Percentiles rank a stretch among this genome's conserved stretches.
phyloP scores from a whole-genome alignment of 495 filamentous ascomycete species.

The Aspergillus sparsus region DNA sequence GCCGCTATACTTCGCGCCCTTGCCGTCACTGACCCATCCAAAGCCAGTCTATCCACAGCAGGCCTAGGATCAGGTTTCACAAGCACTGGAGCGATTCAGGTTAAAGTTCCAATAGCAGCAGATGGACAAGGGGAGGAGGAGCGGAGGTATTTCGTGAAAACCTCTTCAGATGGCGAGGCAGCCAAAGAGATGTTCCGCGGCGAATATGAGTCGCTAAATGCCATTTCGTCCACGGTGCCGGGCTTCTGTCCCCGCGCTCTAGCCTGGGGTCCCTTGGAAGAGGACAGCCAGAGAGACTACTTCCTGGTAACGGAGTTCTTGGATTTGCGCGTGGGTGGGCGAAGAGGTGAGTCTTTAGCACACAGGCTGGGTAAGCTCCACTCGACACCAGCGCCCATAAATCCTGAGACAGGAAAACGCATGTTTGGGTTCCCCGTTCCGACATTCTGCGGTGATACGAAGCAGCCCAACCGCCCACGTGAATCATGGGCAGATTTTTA shows the following conservation, averaged over 20 bases:
- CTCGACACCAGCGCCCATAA: constrained; percentile 68
- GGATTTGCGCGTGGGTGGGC: constrained; percentile 49
- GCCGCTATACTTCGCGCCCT: constrained; percentile 64
- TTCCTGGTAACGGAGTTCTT: constrained; percentile 87
- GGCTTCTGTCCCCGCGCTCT: constrained; percentile 72
- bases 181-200: constrained; percentile 81
- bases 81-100: constrained; percentile 68
- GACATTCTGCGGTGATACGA: constrained; percentile 83
- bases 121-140: constrained; percentile 50
- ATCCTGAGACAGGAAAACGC: constrained; percentile 49
- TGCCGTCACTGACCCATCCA: constrained; percentile 56
- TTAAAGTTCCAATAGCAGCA: constrained; percentile 34
- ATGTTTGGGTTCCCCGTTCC: constrained; percentile 80
- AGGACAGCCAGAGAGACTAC: constrained; percentile 47
- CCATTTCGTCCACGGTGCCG: constrained; percentile 69
- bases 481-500: constrained; percentile 82
- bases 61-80: constrained; percentile 74
- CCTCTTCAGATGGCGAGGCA: constrained; percentile 56
- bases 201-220: constrained; percentile 81
- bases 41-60: constrained; percentile 55
- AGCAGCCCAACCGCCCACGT: constrained; percentile 71
- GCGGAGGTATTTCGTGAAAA: constrained; percentile 80
- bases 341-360: constrained; percentile 57
- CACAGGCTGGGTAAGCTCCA: constrained; percentile 78
- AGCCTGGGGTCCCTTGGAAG: constrained; percentile 63